A percentile compares a stretch with the other conserved stretches of the same genome.
These are phyloP conservation scores for Penicillium polonicum DNA, from an alignment of 2,329 filamentous ascomycete species.

Conservation along the genomic window DNA sequence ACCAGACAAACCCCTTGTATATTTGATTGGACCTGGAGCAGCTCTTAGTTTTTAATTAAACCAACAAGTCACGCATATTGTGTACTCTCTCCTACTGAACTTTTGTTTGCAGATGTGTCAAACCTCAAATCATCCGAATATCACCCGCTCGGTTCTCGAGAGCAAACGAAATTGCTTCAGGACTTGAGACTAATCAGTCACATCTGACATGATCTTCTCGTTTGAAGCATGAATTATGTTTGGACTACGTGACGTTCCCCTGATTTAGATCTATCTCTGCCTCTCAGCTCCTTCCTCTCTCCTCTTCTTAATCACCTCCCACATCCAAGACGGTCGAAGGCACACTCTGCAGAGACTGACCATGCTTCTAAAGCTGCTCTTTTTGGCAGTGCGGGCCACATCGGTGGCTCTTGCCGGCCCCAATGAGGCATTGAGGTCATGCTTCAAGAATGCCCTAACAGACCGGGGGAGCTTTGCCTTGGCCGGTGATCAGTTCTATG, in stretches of 20 bases:
- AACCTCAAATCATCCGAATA: background rate
- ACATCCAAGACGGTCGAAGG: background rate
- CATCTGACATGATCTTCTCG: background rate
- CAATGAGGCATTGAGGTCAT: background rate
- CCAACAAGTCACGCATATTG: no score
- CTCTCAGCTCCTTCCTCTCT: background rate
- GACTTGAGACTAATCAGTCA: background rate
- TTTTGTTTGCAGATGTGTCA: no score
- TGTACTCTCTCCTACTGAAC: background rate
- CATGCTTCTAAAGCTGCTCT: background rate
- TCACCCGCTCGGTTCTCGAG: background rate
- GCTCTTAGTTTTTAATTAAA: background rate
- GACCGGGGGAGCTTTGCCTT: background rate
- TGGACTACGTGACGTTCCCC: background rate
- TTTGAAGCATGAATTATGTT: background rate
- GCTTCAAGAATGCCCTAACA: background rate
- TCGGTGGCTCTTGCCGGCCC: background rate
- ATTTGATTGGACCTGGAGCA: background rate
- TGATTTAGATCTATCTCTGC: no score
- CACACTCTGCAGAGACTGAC: background rate
- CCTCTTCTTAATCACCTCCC: background rate
- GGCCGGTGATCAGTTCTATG: background rate
- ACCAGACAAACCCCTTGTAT: background rate
- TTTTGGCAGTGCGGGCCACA: background rate
- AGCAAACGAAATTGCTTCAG: background rate